A percentile compares a stretch with the other conserved stretches of the same genome.
Conservation (phyloP, 2,329 filamentous ascomycete species). For the Cryphonectria radicalis region DNA sequence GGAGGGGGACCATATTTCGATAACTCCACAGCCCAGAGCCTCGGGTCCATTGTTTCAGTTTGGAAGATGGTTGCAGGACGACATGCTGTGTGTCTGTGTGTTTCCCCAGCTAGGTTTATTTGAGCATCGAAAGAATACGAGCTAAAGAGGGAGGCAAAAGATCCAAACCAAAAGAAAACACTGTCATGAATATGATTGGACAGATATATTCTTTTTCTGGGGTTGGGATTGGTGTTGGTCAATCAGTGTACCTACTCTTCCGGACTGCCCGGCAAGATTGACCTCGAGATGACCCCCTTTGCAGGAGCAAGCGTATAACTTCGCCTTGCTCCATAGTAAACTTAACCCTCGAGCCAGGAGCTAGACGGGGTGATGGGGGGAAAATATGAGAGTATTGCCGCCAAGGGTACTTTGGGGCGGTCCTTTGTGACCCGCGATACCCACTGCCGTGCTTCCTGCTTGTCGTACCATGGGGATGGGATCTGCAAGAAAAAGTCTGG, state of each 20-base stretch:
- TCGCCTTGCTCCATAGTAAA: background rate
- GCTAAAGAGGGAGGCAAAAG: background rate
- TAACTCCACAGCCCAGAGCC: conserved; percentile 19
- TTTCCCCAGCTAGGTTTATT: background rate
- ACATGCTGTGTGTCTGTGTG: background rate
- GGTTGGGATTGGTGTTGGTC: background rate
- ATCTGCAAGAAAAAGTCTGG: background rate
- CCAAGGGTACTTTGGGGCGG: background rate
- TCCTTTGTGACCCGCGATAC: background rate
- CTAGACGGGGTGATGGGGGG: background rate
- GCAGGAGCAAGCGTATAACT: background rate
- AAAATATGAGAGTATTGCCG: background rate
- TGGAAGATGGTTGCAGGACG: background rate
- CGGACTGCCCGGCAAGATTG: background rate
- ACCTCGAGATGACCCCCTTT: background rate
- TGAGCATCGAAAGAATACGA: background rate
- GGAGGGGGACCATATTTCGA: conserved; percentile 8
- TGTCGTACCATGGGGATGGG: background rate
- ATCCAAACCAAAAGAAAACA: background rate
- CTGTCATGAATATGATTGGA: background rate
- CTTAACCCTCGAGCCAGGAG: background rate
- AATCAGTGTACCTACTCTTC: background rate
- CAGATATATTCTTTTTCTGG: background rate
- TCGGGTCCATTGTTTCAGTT: conserved; percentile 19
- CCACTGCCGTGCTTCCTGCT: background rate